Evolutionary conservation across 2,329 filamentous ascomycete genomes (phyloP).

Genomic region (Teratosphaeria gauchensis): DNA sequence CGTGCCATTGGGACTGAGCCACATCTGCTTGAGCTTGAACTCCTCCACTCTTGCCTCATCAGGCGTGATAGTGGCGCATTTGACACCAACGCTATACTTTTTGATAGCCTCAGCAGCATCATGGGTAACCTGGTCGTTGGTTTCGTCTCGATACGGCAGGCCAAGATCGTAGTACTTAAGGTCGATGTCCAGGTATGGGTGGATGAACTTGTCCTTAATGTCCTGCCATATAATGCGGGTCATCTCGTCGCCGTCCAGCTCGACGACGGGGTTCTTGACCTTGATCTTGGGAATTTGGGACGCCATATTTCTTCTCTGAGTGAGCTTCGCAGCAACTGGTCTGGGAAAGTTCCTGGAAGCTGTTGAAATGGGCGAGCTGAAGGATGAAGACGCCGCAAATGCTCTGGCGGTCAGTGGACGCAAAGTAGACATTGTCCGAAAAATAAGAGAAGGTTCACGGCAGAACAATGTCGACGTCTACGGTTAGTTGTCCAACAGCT

Average conservation of each 20-base stretch:
- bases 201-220: conserved; percentile 99
- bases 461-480: neutral
- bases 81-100: conserved; percentile 97
- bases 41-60: conserved; percentile 95
- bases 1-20: conserved; percentile 94
- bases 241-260: conserved; percentile 93
- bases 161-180: conserved; percentile 62
- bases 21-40: conserved; percentile 99
- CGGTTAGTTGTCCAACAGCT: neutral
- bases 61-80: conserved; percentile 98
- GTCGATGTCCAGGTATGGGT: conserved; percentile 91
- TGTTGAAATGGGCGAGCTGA: neutral
- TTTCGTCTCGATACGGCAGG: conserved; percentile 89
- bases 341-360: conserved; percentile 7
- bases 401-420: neutral
- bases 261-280: conserved; percentile 98
- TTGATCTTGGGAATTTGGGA: conserved; percentile 70
- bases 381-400: neutral
- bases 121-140: conserved; percentile 88
- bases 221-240: conserved; percentile 97
- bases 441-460: neutral
- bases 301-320: conserved; percentile 29
- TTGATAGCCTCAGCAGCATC: conserved; percentile 96
- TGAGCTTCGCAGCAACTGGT: conserved; percentile 23
- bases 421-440: neutral